Percentiles rank a stretch among this genome's conserved stretches.
These are phyloP conservation scores for Mortierella claussenii DNA, from an alignment of 192 early-diverging fungal species.

Conservation along the genomic window DNA sequence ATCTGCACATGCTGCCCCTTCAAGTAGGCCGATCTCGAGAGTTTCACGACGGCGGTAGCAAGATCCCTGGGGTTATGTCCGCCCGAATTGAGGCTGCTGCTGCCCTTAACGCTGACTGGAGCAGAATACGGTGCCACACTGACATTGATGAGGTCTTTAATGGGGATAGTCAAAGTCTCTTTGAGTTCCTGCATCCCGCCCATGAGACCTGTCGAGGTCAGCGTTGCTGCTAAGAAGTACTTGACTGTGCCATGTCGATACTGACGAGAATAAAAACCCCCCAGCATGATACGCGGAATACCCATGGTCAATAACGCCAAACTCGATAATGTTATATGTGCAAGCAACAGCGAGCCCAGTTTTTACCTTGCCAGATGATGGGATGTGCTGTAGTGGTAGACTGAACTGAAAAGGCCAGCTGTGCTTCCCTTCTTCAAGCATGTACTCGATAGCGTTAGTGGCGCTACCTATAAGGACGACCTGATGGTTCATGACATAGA, in stretches of 20 bases:
- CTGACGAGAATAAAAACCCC: background rate
- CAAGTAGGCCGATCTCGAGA: constrained; percentile 12
- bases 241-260: constrained; percentile 31
- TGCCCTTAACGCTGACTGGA: constrained; percentile 3
- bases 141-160: constrained; percentile 31
- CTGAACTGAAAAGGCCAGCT: constrained; percentile 32
- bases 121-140: background rate
- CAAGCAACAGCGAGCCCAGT: background rate
- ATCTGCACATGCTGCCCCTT: constrained; percentile 11
- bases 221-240: constrained; percentile 7
- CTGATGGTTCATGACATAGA: constrained; percentile 36
- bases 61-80: background rate
- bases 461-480: constrained; percentile 22
- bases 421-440: constrained; percentile 22
- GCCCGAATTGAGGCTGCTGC: background rate
- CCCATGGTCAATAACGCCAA: no score
- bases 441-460: constrained; percentile 14
- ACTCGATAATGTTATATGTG: background rate
- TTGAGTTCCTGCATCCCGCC: constrained; percentile 19
- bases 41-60: constrained; percentile 6
- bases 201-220: constrained; percentile 14
- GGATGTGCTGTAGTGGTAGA: constrained; percentile 24
- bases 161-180: background rate
- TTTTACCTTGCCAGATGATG: constrained; percentile 34
- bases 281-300: no score